Conservation (phyloP, 257 asterid genomes). For the Lithospermum erythrorhizon region DNA sequence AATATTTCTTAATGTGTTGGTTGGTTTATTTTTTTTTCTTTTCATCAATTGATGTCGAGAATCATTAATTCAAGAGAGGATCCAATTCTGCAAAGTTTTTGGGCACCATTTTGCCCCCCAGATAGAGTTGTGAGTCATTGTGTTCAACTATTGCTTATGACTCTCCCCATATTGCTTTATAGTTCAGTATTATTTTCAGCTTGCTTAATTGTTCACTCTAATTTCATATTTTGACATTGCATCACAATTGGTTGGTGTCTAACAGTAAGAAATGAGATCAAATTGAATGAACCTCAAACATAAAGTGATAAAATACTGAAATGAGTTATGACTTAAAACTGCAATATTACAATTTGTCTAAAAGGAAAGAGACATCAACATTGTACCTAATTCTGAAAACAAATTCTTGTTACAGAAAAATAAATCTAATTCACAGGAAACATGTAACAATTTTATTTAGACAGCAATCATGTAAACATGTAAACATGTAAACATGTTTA, state of each 20-base stretch:
- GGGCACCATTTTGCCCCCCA: background rate
- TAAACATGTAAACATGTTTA: conserved; percentile 6
- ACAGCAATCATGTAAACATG: conserved; percentile 9
- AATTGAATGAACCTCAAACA: too few species aligned
- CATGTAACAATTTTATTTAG: conserved; percentile 12
- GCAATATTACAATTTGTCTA: background rate
- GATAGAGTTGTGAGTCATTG: background rate
- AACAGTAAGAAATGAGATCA: too few species aligned
- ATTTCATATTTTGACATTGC: too few species aligned
- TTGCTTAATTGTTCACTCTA: too few species aligned
- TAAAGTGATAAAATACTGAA: too few species aligned
- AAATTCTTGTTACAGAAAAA: conserved; percentile 16
- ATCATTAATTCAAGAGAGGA: background rate
- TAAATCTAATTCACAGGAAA: conserved; percentile 7
- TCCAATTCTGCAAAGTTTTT: background rate
- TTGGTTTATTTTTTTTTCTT: background rate
- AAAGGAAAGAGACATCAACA: background rate
- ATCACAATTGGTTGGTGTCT: too few species aligned
- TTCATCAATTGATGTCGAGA: background rate
- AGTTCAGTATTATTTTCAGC: too few species aligned
- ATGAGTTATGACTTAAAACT: too few species aligned
- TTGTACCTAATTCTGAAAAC: conserved; percentile 9
- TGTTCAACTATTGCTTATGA: background rate
- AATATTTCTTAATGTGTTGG: too few species aligned
- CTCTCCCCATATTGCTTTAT: too few species aligned